Evolutionary conservation across 352 stramenopile species (phyloP), one percentile per base, ranked within the genome.

Genomic region (Phytophthora sojae): DNA sequence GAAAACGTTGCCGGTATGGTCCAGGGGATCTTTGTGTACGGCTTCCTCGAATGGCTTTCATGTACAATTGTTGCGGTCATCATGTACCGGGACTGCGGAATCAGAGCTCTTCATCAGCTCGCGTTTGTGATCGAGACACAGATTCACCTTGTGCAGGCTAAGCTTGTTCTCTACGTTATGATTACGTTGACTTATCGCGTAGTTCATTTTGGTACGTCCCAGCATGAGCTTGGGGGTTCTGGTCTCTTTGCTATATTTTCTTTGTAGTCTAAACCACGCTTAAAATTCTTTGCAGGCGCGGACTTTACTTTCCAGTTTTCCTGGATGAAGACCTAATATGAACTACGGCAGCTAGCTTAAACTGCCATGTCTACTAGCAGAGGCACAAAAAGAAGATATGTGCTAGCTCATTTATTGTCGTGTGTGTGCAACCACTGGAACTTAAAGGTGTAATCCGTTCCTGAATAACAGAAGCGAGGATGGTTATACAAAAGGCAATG

Each of bases 121-220:
- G 52, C 52, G n/a, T 58, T 78, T 30, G 71, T 75, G 25, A 49
- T 78, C 4, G 61, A 78, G 25, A 71, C 57, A 6, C 71, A 59
- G 21, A 21, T 49, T 37, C 49, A 26, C 14, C 57, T 51, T 5
- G 56, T 78, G 29, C 71, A 71, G 51, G 32, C 21, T n/a, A 62
- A 59, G 15, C 44, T 77, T 12, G 2, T 69, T 9, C 23, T 67
- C 1, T 77, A 60, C 39, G 25, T 67, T 8, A 21, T 71, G 4
- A 59, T 61, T 8, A 50, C 54, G 2, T 49, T 61, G n/a, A 50
- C 30, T 8, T 61, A 23, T 15, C 54, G 32, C 2, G 30, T 61
- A 6, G 54, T 61, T 7, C 52, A 58, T 26, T 45, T 58, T 25
- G 52, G 52, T 44, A 58, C 6, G 52, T 52, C 3, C 42, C 15